Base-by-base conservation (phyloP, 495 filamentous ascomycete genomes). In the Xylaria flabelliformis region DNA sequence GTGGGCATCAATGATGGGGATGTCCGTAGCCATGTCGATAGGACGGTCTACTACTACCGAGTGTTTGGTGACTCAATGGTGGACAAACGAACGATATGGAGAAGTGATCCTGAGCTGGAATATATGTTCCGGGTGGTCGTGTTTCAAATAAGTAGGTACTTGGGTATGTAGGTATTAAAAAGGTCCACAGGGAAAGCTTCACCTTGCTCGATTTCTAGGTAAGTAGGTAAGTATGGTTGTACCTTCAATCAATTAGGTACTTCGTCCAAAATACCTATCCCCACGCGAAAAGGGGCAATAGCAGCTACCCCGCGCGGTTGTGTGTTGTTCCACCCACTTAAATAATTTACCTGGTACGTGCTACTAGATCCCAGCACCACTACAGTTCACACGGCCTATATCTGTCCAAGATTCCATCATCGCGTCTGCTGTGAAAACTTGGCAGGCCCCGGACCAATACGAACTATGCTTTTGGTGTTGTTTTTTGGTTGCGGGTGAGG, bases 1-100 rank as follows among this genome's bases (percentile, higher is more conserved):
- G 83, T 97, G 94, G 10, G 93, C 91, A 82, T 97, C 94, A 68
- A 97, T 85, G 66, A 94, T 87, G 72, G 79, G 80, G 70, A 82
- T 77, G 69, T 79, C 66, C 15, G 74, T 69, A 71, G 77, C 75
- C 63, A 71, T 76, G 67, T 19, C 26, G 62, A 39, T 1, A 4
- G 24, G 17, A 10, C 29, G 19, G 17, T 26, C 41, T 21, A 5
- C 5, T 21, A 5, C 5, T 29, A 29, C 2, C 32, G 10, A 0
- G 12, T 46, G 15, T 46, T 24, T 39, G 13, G 3, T 15, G 26
- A 34, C 12, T 59, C 55, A 53, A 53, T 26, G 50, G 39, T 15
- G 24, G 36, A 17, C 19, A 4, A 29, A 34, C 21, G 21, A 24
- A 26, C 0, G 41, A 64, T 6, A 17, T 9, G 39, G 26, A 10